phyloP scores from a whole-genome alignment of 805 yeast species.

The Candida odintsovae region DNA sequence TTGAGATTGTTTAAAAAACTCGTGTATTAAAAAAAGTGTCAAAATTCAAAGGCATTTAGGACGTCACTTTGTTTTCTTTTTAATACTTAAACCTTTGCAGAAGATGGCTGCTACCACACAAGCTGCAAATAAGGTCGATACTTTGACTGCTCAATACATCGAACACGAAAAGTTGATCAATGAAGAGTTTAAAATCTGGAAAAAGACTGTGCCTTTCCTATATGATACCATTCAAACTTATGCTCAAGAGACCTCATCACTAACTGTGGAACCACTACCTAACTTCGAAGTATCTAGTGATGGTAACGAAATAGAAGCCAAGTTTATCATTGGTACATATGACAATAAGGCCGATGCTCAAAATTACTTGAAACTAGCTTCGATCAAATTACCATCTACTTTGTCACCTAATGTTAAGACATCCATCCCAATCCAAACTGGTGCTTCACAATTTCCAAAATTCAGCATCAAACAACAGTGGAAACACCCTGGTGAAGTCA shows the following conservation, averaged over 20 bases:
- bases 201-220: conserved; percentile 72
- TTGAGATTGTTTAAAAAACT: conserved; percentile 18
- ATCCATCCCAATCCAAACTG: conserved; percentile 24
- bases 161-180: conserved; percentile 57
- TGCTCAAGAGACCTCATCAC: conserved; percentile 51
- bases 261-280: conserved; percentile 55
- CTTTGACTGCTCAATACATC: conserved; percentile 36
- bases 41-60: background rate
- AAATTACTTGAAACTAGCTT: conserved; percentile 40
- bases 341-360: conserved; percentile 26
- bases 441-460: conserved; percentile 30
- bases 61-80: background rate
- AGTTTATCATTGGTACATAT: conserved; percentile 45
- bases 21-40: background rate
- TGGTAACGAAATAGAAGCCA: conserved; percentile 29
- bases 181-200: conserved; percentile 80
- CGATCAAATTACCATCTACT: conserved; percentile 35
- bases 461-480: conserved; percentile 35
- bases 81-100: background rate
- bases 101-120: background rate
- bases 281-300: conserved; percentile 18
- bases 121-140: background rate
- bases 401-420: conserved; percentile 30
- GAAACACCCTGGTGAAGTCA: conserved; percentile 57
- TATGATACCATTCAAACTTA: conserved; percentile 63